Evolutionary conservation across 1,139 yeast species (phyloP), one percentile per base, ranked within the genome.

Genomic region (Groenewaldozyma auringiensis): DNA sequence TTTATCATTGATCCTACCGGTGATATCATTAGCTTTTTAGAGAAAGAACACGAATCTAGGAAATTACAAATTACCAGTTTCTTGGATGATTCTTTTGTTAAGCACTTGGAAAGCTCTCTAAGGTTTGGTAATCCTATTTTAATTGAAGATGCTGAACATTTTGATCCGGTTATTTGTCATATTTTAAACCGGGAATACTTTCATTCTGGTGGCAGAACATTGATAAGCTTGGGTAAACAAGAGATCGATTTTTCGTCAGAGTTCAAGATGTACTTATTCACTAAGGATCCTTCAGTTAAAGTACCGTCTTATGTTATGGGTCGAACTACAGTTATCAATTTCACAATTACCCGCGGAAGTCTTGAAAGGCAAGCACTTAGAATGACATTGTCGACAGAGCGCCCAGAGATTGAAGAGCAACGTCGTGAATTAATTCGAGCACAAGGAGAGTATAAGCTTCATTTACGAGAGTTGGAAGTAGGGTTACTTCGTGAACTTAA

Each of bases 81-180:
- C 58, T 62, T 83, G 44, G 86, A 83, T 55, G 76, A 74, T n/a
- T 76, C 82, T 0, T 84, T 82, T 60, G 61, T 75, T 3, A 82
- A 78, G 55, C 84, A 79, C 45, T 63, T 89, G 21, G 95, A 87
- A 59, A 83, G 87, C 58, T 81, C 95, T 0, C 62, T 89, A 22
- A 69, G 94, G 50, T 89, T 89, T 69, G 97, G 98, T 6, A 88
- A 87, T 3, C 59, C 75, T 0, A 67, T 89, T 8, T 60, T 89
- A 11, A 73, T 89, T 27, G 79, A 78, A 54, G 94, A 89, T 63
- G 87, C 89, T 2, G 96, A 89, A 58, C 68, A 74, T 54, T 79
- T 77, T 58, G 92, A 89, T 60, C 95, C 96, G 0, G 66, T 84
- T 11, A 59, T 89, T 20, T 77, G 77, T 48, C 71, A 82, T 0